These are phyloP conservation scores for Ascochyta viciae-villosae DNA, from an alignment of 2,329 filamentous ascomycete species.

Conservation along the genomic window DNA sequence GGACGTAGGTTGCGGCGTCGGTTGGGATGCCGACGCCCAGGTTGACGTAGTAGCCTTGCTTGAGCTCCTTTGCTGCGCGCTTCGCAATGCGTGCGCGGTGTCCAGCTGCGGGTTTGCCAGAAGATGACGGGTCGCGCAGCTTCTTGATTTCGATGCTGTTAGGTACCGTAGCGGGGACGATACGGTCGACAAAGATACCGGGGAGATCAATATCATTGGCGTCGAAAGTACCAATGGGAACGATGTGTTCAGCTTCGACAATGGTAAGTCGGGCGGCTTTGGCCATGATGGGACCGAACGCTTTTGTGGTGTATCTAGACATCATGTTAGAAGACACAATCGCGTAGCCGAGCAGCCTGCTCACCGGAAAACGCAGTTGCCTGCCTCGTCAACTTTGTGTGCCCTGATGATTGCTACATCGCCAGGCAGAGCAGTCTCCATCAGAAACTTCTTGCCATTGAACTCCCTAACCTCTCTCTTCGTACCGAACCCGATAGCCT, in stretches of 20 bases:
- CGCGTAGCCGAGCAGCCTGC: background rate
- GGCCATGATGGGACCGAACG: slow-evolving; percentile 68
- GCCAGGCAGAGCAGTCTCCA: slow-evolving; percentile 78
- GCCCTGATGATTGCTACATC: slow-evolving; percentile 80
- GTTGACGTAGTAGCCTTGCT: slow-evolving; percentile 95
- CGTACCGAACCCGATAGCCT: slow-evolving; percentile 67
- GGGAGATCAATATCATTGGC: slow-evolving; percentile 85
- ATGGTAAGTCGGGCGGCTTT: slow-evolving; percentile 90
- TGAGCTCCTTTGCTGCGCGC: slow-evolving; percentile 87
- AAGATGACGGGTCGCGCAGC: slow-evolving; percentile 32
- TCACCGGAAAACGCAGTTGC: slow-evolving; percentile 74
- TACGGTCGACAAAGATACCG: slow-evolving; percentile 89
- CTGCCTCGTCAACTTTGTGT: slow-evolving; percentile 77
- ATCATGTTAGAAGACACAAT: slow-evolving; percentile 2
- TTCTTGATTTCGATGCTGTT: slow-evolving; percentile 75
- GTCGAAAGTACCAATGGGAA: slow-evolving; percentile 84
- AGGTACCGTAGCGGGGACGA: slow-evolving; percentile 77
- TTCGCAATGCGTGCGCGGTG: slow-evolving; percentile 79
- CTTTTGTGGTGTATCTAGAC: slow-evolving; percentile 47
- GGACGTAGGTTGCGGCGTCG: slow-evolving; percentile 82
- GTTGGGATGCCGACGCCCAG: slow-evolving; percentile 93
- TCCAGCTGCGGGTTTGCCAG: slow-evolving; percentile 22
- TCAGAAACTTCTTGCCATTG: slow-evolving; percentile 73
- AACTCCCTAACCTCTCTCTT: slow-evolving; percentile 76
- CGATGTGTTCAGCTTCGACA: slow-evolving; percentile 93